These are phyloP conservation scores for Aspergillus leporis DNA, from an alignment of 495 filamentous ascomycete genomes.

Conservation along the genomic window DNA sequence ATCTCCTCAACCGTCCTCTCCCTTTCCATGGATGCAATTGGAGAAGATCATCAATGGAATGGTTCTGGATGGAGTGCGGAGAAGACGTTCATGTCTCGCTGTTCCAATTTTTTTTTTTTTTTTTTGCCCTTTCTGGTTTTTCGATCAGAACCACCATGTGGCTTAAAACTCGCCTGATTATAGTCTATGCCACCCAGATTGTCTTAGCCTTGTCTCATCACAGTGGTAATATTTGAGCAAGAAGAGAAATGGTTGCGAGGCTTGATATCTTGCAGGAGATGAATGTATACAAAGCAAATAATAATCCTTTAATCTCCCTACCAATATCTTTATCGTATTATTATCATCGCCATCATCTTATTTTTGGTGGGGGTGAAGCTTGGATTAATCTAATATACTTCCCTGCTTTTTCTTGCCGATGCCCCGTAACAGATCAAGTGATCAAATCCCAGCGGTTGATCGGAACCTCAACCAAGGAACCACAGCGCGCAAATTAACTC, in stretches of 20 bases:
- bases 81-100: background rate
- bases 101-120: background rate
- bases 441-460: conserved; percentile 4
- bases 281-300: background rate
- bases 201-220: background rate
- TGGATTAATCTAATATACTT: conserved; percentile 1
- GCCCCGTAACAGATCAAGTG: background rate
- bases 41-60: conserved; percentile 4
- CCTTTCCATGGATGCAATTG: background rate
- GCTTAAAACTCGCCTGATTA: background rate
- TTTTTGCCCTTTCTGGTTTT: too few species aligned
- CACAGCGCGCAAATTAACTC: background rate
- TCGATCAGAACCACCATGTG: background rate
- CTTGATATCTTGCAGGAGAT: background rate
- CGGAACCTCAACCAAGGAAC: conserved; percentile 4
- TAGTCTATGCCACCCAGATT: background rate
- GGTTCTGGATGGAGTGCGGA: background rate
- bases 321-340: background rate
- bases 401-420: background rate
- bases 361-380: background rate
- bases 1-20: background rate
- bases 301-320: conserved; percentile 1
- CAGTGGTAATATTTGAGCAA: background rate
- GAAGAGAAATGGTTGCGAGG: conserved; percentile 1
- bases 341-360: background rate